Evolutionary conservation across 2,329 filamentous ascomycete genomes (phyloP).

Genomic region (Bisporella sp.): DNA sequence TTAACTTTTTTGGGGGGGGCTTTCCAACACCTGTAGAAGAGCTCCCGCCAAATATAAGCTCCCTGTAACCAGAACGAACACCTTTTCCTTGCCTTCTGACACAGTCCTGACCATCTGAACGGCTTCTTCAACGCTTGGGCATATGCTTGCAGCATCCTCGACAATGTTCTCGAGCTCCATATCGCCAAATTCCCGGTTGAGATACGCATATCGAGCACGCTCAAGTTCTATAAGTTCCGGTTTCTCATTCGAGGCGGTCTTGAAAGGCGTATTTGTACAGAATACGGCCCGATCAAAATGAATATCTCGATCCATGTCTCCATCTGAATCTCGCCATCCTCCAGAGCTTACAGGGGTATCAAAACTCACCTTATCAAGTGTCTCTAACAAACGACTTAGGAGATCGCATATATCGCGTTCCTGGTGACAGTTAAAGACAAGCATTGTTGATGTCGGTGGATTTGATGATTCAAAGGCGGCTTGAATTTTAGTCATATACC

Average conservation of each 20-base stretch:
- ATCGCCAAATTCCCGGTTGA: conserved; percentile 40
- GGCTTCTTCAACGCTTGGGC: conserved; percentile 66
- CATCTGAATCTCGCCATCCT: conserved; percentile 16
- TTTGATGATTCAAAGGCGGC: background rate
- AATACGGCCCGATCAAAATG: conserved; percentile 55
- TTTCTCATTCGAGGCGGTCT: conserved; percentile 29
- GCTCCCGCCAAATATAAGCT: conserved; percentile 81
- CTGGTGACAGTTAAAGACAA: conserved; percentile 86
- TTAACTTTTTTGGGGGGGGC: too few relatives aligned
- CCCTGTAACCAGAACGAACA: conserved; percentile 69
- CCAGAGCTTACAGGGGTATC: background rate
- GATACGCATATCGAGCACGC: conserved; percentile 56
- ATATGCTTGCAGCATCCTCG: conserved; percentile 7
- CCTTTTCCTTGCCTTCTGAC: conserved; percentile 29
- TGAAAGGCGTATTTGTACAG: conserved; percentile 66
- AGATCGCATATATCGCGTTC: conserved; percentile 67
- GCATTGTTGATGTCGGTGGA: conserved; percentile 29
- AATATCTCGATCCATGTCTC: conserved; percentile 47
- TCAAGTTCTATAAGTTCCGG: conserved; percentile 58
- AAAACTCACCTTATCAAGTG: background rate
- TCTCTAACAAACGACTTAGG: conserved; percentile 51
- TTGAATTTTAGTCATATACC: conserved; percentile 56
- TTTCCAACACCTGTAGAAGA: conserved; percentile 58
- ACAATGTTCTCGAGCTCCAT: conserved; percentile 29
- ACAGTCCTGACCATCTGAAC: conserved; percentile 41